These are phyloP conservation scores for Auriscalpium microsporum DNA, from an alignment of 768 basidiomycete species.

Conservation along the genomic window DNA sequence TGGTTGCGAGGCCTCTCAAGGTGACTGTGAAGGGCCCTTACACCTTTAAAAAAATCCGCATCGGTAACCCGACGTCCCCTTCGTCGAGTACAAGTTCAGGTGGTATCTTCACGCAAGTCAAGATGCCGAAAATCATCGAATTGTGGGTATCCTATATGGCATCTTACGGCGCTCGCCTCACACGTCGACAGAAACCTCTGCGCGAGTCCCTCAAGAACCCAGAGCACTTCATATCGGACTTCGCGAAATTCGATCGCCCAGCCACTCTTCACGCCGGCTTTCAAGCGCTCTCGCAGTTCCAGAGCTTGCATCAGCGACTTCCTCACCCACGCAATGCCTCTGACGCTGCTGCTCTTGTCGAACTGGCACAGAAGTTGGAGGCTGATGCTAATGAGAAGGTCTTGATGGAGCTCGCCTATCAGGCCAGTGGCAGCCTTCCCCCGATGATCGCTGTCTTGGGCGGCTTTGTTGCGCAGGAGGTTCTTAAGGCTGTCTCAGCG, in stretches of 20 bases:
- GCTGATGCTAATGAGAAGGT: slow-evolving; percentile 73
- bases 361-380: slow-evolving; percentile 72
- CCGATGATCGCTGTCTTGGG: slow-evolving; percentile 92
- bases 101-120: slow-evolving; percentile 96
- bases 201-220: slow-evolving; percentile 75
- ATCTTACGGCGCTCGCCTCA: not conserved
- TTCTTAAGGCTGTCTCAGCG: slow-evolving; percentile 91
- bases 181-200: slow-evolving; percentile 70
- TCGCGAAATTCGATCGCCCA: slow-evolving; percentile 94
- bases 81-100: slow-evolving; percentile 74
- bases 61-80: slow-evolving; percentile 77
- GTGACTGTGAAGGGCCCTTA: slow-evolving; percentile 94
- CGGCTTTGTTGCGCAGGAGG: slow-evolving; percentile 97
- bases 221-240: slow-evolving; percentile 91
- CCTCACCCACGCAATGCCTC: slow-evolving; percentile 77
- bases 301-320: slow-evolving; percentile 50
- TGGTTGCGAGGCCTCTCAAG: slow-evolving; percentile 81
- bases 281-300: slow-evolving; percentile 84
- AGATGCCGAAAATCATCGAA: slow-evolving; percentile 94
- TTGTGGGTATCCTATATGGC: slow-evolving; percentile 47
- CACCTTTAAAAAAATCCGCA: slow-evolving; percentile 91
- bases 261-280: slow-evolving; percentile 87
- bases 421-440: slow-evolving; percentile 84
- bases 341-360: slow-evolving; percentile 68
- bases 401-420: slow-evolving; percentile 78